Conservation (phyloP, 371 early-diverging fungal genomes). For the Conidiobolus incongruus region DNA sequence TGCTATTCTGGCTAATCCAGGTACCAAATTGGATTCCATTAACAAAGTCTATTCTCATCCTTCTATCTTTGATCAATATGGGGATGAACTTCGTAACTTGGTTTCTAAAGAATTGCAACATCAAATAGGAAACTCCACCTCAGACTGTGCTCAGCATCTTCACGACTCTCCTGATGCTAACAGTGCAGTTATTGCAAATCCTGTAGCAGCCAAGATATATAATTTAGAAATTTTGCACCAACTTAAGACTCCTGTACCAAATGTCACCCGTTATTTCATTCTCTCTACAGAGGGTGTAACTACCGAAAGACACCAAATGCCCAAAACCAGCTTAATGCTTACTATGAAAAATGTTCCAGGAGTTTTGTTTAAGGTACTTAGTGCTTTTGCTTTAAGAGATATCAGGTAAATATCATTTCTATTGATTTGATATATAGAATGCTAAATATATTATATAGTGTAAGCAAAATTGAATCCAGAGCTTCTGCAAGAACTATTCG, state of each 20-base stretch:
- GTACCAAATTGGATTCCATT: not conserved
- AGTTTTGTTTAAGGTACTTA: not conserved
- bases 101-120: not conserved
- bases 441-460: not conserved
- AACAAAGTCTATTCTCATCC: not conserved
- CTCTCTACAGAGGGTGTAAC: not conserved
- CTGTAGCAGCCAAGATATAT: not conserved
- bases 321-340: slow-evolving; percentile 2
- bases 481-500: not conserved
- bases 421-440: not conserved
- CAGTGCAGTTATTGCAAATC: not conserved
- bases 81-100: no score
- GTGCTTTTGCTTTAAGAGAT: slow-evolving; percentile 3
- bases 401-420: slow-evolving; percentile 2
- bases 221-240: not conserved
- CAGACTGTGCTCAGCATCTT: not conserved
- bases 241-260: not conserved
- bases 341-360: slow-evolving; percentile 3
- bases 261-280: slow-evolving; percentile 1
- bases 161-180: not conserved
- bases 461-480: slow-evolving; percentile 5
- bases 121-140: not conserved
- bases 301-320: slow-evolving; percentile 2
- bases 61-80: not conserved
- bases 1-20: not conserved